Evolutionary conservation across 257 asterid species (phyloP).

Genomic region (Gentiana straminea): DNA sequence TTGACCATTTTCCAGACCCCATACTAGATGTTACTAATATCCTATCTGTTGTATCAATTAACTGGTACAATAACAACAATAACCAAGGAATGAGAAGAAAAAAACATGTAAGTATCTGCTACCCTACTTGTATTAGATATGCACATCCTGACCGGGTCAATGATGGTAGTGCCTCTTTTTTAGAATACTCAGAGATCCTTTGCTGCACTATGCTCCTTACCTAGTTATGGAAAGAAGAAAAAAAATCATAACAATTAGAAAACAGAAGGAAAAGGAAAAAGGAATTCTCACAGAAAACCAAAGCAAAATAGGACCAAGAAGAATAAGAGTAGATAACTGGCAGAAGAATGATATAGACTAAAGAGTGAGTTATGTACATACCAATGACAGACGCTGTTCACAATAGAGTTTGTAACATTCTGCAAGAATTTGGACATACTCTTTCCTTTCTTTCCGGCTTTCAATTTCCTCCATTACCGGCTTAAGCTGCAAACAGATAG

Average conservation of each 20-base stretch:
- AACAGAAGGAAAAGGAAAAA: constrained; percentile 10
- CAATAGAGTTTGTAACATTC: constrained; percentile 97
- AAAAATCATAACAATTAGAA: too few species aligned
- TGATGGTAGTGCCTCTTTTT: constrained; percentile 82
- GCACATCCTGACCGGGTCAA: constrained; percentile 98
- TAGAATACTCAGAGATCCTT: constrained; percentile 76
- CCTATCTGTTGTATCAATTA: too few species aligned
- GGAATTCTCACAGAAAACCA: background rate
- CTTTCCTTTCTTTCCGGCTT: constrained; percentile 89
- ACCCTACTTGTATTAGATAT: constrained; percentile 80
- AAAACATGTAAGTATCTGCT: too few species aligned
- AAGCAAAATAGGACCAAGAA: constrained; percentile 1
- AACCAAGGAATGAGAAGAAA: too few species aligned
- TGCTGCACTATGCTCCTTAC: constrained; percentile 85
- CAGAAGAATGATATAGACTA: constrained; percentile 1
- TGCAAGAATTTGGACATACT: constrained; percentile 74
- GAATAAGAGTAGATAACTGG: background rate
- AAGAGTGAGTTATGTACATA: constrained; percentile 24
- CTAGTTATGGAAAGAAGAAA: constrained; percentile 18
- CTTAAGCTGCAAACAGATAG: constrained; percentile 62
- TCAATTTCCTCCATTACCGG: constrained; percentile 90
- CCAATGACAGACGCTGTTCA: constrained; percentile 93
- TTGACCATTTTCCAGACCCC: too few species aligned
- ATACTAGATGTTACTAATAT: too few species aligned
- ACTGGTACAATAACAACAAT: too few species aligned